Conservation (phyloP, 306 rosid genomes). For the Dryas drummondii region DNA sequence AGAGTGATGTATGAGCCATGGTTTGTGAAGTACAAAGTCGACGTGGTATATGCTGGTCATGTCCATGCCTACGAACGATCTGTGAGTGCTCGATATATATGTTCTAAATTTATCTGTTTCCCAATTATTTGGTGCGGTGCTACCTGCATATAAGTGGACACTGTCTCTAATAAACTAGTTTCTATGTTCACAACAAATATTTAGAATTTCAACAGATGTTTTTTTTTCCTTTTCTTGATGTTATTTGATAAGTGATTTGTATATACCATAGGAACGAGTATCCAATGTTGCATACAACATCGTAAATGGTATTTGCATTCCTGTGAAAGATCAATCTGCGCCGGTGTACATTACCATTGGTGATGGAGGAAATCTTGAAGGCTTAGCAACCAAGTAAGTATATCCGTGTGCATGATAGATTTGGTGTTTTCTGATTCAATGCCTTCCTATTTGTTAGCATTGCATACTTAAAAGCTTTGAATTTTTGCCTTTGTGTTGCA, state of each 20-base stretch:
- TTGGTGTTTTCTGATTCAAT: neutral
- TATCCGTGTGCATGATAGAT: neutral
- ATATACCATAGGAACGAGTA: conserved; percentile 61
- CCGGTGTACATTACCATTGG: conserved; percentile 90
- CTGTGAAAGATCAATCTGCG: conserved; percentile 69
- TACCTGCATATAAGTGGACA: neutral
- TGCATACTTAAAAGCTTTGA: conserved; percentile 4
- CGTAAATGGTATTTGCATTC: conserved; percentile 64
- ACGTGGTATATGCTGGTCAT: conserved; percentile 82
- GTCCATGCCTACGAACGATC: conserved; percentile 95
- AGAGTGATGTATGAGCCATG: conserved; percentile 71
- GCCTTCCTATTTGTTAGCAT: neutral
- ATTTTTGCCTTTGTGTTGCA: conserved; percentile 32
- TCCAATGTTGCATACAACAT: conserved; percentile 71
- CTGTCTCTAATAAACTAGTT: neutral
- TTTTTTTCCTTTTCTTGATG: neutral
- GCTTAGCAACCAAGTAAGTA: conserved; percentile 76
- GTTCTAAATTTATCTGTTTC: neutral
- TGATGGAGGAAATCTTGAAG: conserved; percentile 92
- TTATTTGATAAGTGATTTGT: neutral
- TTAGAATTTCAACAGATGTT: neutral
- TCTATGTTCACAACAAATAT: neutral
- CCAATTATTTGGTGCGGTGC: neutral
- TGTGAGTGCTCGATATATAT: conserved; percentile 37
- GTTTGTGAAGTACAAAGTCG: conserved; percentile 77